phyloP scores from a whole-genome alignment of 257 asterid species.

The Solanum chilense region DNA sequence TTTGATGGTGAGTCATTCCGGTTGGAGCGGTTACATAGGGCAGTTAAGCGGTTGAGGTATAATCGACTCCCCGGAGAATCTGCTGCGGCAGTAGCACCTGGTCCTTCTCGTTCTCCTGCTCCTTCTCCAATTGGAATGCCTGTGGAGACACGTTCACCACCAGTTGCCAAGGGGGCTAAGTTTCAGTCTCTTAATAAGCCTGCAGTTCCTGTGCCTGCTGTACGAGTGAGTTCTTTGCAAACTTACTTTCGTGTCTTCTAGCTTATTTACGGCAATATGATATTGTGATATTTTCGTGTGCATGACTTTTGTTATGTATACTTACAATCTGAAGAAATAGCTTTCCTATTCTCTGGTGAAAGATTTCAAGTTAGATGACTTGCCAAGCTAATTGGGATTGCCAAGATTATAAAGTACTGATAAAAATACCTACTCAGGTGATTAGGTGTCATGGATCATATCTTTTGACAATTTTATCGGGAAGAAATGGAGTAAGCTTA shows the following conservation, averaged over 20 bases:
- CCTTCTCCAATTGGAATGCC: slow-evolving; percentile 8
- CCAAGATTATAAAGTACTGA: not conserved
- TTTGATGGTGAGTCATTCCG: slow-evolving; percentile 81
- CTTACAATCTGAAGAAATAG: not conserved
- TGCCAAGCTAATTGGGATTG: not conserved
- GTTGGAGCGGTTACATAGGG: slow-evolving; percentile 81
- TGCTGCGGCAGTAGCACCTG: slow-evolving; percentile 17
- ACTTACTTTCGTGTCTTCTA: not conserved
- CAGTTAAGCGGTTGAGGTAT: slow-evolving; percentile 87
- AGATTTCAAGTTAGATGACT: not conserved
- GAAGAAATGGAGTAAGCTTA: not conserved
- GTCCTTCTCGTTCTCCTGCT: not conserved
- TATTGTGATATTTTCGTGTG: not conserved
- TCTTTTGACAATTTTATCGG: not conserved
- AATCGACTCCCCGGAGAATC: slow-evolving; percentile 70
- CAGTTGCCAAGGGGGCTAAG: slow-evolving; percentile 42
- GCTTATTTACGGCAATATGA: not conserved
- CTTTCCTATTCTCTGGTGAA: not conserved
- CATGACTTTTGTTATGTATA: not conserved
- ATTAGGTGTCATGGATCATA: not conserved
- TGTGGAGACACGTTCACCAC: slow-evolving; percentile 42
- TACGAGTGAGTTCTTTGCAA: slow-evolving; percentile 38
- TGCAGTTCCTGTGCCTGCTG: slow-evolving; percentile 35
- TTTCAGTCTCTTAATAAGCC: slow-evolving; percentile 47
- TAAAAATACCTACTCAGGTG: not conserved